Percentiles rank a stretch among this genome's conserved stretches.
Conservation (phyloP, 2,329 filamentous ascomycete species). For the Neofusicoccum umdonicola region DNA sequence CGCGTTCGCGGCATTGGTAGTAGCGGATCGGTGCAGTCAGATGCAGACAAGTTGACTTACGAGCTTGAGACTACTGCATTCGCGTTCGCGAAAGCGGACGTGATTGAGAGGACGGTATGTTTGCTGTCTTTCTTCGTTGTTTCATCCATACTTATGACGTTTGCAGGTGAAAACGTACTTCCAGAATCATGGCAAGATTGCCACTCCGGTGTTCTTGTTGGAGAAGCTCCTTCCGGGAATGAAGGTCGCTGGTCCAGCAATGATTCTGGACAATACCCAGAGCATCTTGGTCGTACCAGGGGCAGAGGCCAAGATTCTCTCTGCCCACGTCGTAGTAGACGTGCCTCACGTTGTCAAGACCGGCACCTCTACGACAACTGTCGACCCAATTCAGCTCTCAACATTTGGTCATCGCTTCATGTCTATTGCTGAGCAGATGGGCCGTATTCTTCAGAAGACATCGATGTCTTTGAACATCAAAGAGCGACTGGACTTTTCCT, state of each 20-base stretch:
- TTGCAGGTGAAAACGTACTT: conserved; percentile 25
- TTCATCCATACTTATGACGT: not conserved
- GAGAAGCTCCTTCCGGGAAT: conserved; percentile 23
- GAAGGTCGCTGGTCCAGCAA: conserved; percentile 29
- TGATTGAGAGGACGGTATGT: conserved; percentile 58
- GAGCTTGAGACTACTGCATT: conserved; percentile 69
- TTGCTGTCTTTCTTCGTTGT: too few species aligned
- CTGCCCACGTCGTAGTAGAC: conserved; percentile 49
- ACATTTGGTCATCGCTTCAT: conserved; percentile 27
- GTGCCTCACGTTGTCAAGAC: conserved; percentile 45
- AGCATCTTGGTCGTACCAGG: conserved; percentile 44
- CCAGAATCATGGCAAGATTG: conserved; percentile 22
- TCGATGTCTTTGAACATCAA: conserved; percentile 28
- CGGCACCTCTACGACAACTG: conserved; percentile 50
- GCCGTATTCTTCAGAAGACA: conserved; percentile 25
- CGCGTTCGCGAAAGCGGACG: conserved; percentile 61
- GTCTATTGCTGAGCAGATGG: conserved; percentile 29
- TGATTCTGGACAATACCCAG: conserved; percentile 44
- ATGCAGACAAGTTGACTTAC: conserved; percentile 76
- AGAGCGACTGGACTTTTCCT: conserved; percentile 38
- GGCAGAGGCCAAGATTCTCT: conserved; percentile 37
- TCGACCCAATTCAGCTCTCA: conserved; percentile 34
- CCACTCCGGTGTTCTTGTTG: conserved; percentile 29
- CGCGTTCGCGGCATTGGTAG: conserved; percentile 11
- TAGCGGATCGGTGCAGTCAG: conserved; percentile 51